Percentiles rank a stretch among this genome's conserved stretches.
Evolutionary conservation across 352 stramenopile genomes (phyloP).

Genomic region (Phytophthora cryptogea): DNA sequence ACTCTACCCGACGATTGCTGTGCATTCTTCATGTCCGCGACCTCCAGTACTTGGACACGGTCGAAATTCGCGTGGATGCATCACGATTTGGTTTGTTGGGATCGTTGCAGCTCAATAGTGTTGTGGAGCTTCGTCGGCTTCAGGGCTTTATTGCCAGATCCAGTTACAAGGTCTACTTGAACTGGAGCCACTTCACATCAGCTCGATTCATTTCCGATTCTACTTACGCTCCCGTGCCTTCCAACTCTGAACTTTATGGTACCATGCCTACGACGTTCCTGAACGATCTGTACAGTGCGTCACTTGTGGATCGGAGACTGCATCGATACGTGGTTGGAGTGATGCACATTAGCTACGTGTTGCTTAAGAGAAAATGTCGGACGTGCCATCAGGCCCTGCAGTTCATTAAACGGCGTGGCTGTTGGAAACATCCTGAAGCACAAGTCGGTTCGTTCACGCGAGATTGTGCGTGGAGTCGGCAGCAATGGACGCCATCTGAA

Average conservation of each 20-base stretch:
- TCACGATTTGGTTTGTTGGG: slow-evolving; percentile 45
- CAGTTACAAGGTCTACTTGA: slow-evolving; percentile 69
- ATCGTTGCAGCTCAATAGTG: slow-evolving; percentile 27
- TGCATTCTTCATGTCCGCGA: slow-evolving; percentile 50
- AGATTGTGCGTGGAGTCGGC: slow-evolving; percentile 25
- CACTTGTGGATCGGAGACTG: slow-evolving; percentile 48
- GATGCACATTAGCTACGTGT: slow-evolving; percentile 76
- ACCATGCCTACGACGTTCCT: slow-evolving; percentile 48
- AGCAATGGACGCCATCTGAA: slow-evolving; percentile 40
- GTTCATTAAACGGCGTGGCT: slow-evolving; percentile 44
- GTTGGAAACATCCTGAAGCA: slow-evolving; percentile 43
- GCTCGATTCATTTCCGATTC: slow-evolving; percentile 8
- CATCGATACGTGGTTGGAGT: slow-evolving; percentile 66
- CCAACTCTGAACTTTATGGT: slow-evolving; percentile 42
- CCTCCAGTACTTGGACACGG: slow-evolving; percentile 41
- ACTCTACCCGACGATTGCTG: slow-evolving; percentile 22
- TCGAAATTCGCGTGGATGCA: slow-evolving; percentile 54
- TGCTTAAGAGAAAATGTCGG: slow-evolving; percentile 72
- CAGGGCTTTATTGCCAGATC: slow-evolving; percentile 60
- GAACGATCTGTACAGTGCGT: slow-evolving; percentile 48
- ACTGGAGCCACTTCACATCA: slow-evolving; percentile 48
- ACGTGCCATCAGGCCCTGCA: slow-evolving; percentile 55
- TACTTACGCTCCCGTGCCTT: neutral
- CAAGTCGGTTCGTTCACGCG: slow-evolving; percentile 4
- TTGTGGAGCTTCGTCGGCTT: slow-evolving; percentile 63